phyloP scores from a whole-genome alignment of 2,329 filamentous ascomycete species.

The Calonectria henricotiae region DNA sequence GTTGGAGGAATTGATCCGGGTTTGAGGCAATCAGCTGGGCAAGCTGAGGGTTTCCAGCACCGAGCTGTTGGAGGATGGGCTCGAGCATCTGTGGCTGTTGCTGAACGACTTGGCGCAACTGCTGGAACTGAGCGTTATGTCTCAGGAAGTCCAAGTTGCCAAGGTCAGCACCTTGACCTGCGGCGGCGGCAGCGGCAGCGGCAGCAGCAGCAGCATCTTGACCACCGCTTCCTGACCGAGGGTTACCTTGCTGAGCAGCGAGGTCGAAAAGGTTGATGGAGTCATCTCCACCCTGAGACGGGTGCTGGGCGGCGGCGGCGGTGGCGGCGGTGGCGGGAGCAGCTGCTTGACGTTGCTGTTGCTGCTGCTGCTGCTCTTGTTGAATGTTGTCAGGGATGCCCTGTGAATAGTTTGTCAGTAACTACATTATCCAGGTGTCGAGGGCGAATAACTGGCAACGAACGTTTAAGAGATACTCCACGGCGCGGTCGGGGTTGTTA shows the following conservation, averaged over 20 bases:
- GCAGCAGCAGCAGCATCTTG: slow-evolving; percentile 62
- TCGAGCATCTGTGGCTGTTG: slow-evolving; percentile 99
- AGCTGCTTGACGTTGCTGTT: slow-evolving; percentile 59
- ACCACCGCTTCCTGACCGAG: slow-evolving; percentile 63
- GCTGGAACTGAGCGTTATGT: slow-evolving; percentile 97
- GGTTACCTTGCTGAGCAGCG: slow-evolving; percentile 81
- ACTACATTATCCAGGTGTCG: slow-evolving; percentile 12
- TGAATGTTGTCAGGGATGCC: slow-evolving; percentile 91
- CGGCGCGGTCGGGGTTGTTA: slow-evolving; percentile 96
- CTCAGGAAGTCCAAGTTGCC: slow-evolving; percentile 94
- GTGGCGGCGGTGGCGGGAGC: slow-evolving; percentile 60
- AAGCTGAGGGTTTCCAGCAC: slow-evolving; percentile 93
- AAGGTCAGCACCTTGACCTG: slow-evolving; percentile 71
- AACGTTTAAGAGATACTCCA: slow-evolving; percentile 94
- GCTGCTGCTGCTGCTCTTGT: slow-evolving; percentile 76
- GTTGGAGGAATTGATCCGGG: slow-evolving; percentile 91
- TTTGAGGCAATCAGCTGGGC: slow-evolving; percentile 93
- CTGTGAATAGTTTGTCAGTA: slow-evolving; percentile 62
- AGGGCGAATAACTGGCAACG: slow-evolving; percentile 56
- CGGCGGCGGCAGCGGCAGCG: slow-evolving; percentile 67
- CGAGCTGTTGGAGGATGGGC: slow-evolving; percentile 96
- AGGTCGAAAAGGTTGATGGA: slow-evolving; percentile 94
- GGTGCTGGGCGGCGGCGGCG: slow-evolving; percentile 59
- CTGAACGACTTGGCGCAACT: slow-evolving; percentile 96
- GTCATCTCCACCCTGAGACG: slow-evolving; percentile 70